phyloP scores from a whole-genome alignment of 2,329 filamentous ascomycete species.

The Penicillium griseofulvum region DNA sequence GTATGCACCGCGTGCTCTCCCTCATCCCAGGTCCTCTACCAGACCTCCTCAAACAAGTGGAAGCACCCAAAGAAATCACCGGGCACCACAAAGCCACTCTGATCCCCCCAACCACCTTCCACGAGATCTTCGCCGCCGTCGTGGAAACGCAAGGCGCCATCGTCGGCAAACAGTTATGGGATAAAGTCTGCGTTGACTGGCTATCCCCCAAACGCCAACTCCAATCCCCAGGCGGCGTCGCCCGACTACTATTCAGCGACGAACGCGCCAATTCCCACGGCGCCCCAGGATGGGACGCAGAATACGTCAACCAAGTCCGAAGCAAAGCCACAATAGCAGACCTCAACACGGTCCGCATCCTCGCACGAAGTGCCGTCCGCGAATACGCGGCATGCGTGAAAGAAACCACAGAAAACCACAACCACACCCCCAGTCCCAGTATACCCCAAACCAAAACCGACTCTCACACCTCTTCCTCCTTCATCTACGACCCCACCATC shows the following conservation, averaged over 20 bases:
- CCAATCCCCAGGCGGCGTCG: slow-evolving; percentile 29
- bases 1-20: slow-evolving; percentile 32
- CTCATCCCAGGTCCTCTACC: slow-evolving; percentile 33
- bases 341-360: slow-evolving; percentile 37
- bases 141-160: slow-evolving; percentile 49
- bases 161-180: slow-evolving; percentile 49
- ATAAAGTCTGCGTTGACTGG: slow-evolving; percentile 47
- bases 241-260: slow-evolving; percentile 22
- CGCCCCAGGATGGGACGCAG: slow-evolving; percentile 27
- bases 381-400: slow-evolving; percentile 24
- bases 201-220: slow-evolving; percentile 19
- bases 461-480: background rate
- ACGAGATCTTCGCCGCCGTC: slow-evolving; percentile 54
- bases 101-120: slow-evolving; percentile 47
- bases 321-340: slow-evolving; percentile 34
- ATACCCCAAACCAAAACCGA: background rate
- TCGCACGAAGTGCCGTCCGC: slow-evolving; percentile 33
- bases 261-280: slow-evolving; percentile 24
- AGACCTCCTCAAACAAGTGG: slow-evolving; percentile 24
- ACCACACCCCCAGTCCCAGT: background rate
- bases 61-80: slow-evolving; percentile 7
- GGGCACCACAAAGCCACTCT: slow-evolving; percentile 22
- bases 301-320: slow-evolving; percentile 25
- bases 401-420: background rate
- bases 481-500: slow-evolving; percentile 2